Percentiles rank a stretch among this genome's conserved stretches.
These are phyloP conservation scores for Epichloe elymi DNA, from an alignment of 2,329 filamentous ascomycete genomes.

Conservation along the genomic window DNA sequence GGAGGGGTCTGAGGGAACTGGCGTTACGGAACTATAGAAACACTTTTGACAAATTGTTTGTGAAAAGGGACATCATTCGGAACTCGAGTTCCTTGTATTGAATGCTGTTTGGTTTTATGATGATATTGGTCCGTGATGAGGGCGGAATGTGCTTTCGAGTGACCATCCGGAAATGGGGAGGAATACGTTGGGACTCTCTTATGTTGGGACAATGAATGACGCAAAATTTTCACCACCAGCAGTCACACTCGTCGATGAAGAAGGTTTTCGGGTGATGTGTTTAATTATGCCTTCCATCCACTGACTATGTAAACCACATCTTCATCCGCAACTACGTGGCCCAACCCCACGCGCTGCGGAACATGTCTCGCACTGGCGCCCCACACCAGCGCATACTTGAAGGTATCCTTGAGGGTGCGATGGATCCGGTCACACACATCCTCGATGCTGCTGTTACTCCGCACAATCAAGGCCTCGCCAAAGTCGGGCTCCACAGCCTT, in stretches of 20 bases:
- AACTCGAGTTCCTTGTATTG: neutral
- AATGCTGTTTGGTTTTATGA: neutral
- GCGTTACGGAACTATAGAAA: constrained; percentile 1
- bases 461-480: constrained; percentile 80
- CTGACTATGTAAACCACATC: constrained; percentile 57
- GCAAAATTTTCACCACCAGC: neutral
- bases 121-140: neutral
- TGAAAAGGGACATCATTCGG: neutral
- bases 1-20: neutral
- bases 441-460: constrained; percentile 78
- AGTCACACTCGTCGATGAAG: neutral
- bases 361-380: constrained; percentile 90
- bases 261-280: neutral
- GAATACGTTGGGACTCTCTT: neutral
- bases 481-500: constrained; percentile 89
- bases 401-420: constrained; percentile 88
- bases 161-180: neutral
- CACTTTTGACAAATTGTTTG: neutral
- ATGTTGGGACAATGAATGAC: neutral
- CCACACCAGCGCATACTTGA: constrained; percentile 98
- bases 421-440: constrained; percentile 96
- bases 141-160: neutral
- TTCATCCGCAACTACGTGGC: constrained; percentile 62
- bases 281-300: constrained; percentile 44
- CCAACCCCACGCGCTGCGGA: constrained; percentile 80